Evolutionary conservation across 257 asterid genomes (phyloP), one percentile per base, ranked within the genome.

Genomic region (Solanum lycopersicoides): DNA sequence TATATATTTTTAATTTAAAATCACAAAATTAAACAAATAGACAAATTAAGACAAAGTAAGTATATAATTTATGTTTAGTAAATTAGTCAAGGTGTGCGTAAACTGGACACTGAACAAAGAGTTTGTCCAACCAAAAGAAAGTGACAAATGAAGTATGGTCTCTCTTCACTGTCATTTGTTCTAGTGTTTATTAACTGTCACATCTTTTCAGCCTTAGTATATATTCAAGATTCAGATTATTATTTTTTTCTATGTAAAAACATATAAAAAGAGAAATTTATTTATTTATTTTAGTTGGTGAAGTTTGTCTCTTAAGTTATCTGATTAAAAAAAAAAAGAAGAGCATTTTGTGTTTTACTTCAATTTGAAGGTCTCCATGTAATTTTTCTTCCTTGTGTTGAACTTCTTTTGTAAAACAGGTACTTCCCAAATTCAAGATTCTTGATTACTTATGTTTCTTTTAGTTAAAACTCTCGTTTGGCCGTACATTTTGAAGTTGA

Each of bases 71-170:
- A 1, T 63, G 6, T 63, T 63, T 66, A 6, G 5, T 25, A 66
- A 66, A 3, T 68, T 68, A 28, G 23, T 72, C 0, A 8, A 10
- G 4, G 15, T 72, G 13, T 18, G 15, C 0, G 8, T 1, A 72
- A 34, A 37, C 16, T 15, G 0, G 3, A 1, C 1, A 1, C 1
- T 2, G 3, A 2, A 18, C 2, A 4, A 2, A 18, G 5, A 72
- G 12, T 71, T 72, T 34, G 45, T 72, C 23, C 15, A 72, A 72
- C 18, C 25, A 72, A 72, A 18, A 34, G 44, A 72, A 72, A 72
- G 79, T 72, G 79, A 35, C 45, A 34, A 34, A 71, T 32, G 77
- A 30, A 71, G 44, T 71, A 37, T 32, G 77, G 77, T 71, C 77
- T 71, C 42, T 76, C 35, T 23, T 9, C 83, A 39, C 59, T 39